Evolutionary conservation across 2,329 filamentous ascomycete species (phyloP).

Genomic region (Laburnicola sp.): DNA sequence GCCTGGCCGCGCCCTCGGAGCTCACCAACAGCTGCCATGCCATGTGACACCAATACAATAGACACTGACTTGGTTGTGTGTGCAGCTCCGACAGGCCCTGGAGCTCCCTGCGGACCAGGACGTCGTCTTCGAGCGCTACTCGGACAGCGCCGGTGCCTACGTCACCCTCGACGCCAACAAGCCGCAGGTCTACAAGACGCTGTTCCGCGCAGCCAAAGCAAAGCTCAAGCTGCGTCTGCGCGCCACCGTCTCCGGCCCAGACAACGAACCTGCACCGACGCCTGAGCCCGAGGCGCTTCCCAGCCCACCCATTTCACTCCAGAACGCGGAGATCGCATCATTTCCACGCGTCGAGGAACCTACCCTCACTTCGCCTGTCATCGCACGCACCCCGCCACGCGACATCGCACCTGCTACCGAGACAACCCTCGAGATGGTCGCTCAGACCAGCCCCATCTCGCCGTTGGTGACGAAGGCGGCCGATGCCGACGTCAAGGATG

Average conservation of each 20-base stretch:
- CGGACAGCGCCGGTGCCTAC: constrained; percentile 83
- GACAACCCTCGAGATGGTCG: constrained; percentile 14
- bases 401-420: constrained; percentile 7
- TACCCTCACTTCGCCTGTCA: constrained; percentile 30
- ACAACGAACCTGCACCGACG: constrained; percentile 33
- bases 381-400: constrained; percentile 31
- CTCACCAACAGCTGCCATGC: constrained; percentile 11
- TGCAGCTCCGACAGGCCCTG: constrained; percentile 65
- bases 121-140: constrained; percentile 85
- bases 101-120: constrained; percentile 64
- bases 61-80: constrained; percentile 21
- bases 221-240: constrained; percentile 96
- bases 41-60: constrained; percentile 2
- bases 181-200: constrained; percentile 87
- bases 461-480: constrained; percentile 21
- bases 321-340: constrained; percentile 33
- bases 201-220: constrained; percentile 94
- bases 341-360: constrained; percentile 21
- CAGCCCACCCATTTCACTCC: constrained; percentile 22
- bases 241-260: constrained; percentile 63
- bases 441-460: constrained; percentile 27
- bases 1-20: constrained; percentile 20
- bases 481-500: constrained; percentile 27
- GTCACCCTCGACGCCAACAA: constrained; percentile 79
- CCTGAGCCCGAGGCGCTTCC: constrained; percentile 18